Evolutionary conservation across 352 stramenopile species (phyloP), one percentile per base, ranked within the genome.

Genomic region (Phytophthora syringae): DNA sequence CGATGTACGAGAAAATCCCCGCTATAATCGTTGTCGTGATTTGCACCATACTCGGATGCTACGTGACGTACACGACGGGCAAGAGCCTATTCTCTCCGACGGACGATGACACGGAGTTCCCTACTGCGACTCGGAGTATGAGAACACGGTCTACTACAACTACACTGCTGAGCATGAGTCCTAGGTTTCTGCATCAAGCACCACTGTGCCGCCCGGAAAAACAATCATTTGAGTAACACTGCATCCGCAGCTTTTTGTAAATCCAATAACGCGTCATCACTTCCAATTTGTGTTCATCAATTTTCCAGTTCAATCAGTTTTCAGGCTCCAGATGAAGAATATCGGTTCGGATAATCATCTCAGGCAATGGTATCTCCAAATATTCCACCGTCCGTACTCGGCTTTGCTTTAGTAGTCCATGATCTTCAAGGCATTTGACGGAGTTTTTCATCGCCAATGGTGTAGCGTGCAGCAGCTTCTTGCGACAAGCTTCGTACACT

Each of bases 401-500:
- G 40, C 62, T 54, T 36, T 74, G 60, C 36, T 74, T 70, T 20
- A 89, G 53, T 22, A 89, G 52, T 3, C 80, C 76, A 72, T 89
- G 80, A 20, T 88, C 80, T 64, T 84, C 70, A 5, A 89, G 71
- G 27, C 76, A 84, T 49, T 85, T 85, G 52, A 89, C 56, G 22
- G 80, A 89, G 58, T 86, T 86, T 62, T 86, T 86, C 67, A 89
- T 79, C n/a, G 80, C 72, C 39, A 80, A 64, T 15, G 77, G 70
- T 7, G 76, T 80, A 22, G 68, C 60, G 53, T 88, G 76, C 16
- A 89, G 43, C 21, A 89, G 42, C n/a, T 78, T 80, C 58, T 83
- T 84, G 45, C 70, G 69, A 43, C 78, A 86, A 40, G 71, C 71
- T 15, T 80, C 64, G 49, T 82, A 86, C 36, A 88, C 78, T 7